Evolutionary conservation across 140 eudicot species (phyloP).

Genomic region (Anethum foeniculum): DNA sequence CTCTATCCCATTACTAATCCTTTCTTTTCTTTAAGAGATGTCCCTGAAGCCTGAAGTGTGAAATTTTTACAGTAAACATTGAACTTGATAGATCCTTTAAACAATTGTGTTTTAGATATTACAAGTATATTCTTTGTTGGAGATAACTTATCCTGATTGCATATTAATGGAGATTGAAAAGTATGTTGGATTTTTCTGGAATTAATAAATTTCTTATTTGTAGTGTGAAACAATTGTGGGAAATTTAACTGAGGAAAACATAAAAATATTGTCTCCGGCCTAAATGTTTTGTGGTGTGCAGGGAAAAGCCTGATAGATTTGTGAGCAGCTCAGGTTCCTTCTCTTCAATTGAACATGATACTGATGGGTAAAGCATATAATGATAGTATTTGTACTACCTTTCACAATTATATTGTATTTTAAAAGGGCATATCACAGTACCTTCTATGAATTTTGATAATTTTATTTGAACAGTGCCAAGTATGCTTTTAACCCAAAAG

Average conservation of each 20-base stretch:
- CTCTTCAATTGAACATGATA: constrained; percentile 37
- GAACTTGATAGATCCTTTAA: not conserved
- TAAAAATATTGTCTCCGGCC: not conserved
- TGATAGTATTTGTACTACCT: not conserved
- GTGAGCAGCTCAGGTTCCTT: constrained; percentile 31
- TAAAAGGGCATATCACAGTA: not conserved
- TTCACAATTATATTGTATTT: not conserved
- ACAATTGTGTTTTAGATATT: not conserved
- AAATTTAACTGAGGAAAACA: not conserved
- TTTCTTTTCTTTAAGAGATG: not conserved
- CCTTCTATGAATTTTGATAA: not conserved
- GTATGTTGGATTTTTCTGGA: not conserved
- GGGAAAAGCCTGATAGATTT: constrained; percentile 39
- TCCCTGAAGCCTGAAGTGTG: not conserved
- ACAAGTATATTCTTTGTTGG: not conserved
- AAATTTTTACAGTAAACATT: not conserved
- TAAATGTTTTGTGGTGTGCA: constrained; percentile 18
- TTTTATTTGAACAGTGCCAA: constrained; percentile 34
- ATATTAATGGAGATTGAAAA: not conserved
- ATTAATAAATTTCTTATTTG: not conserved
- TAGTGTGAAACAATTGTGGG: not conserved
- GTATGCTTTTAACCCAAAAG: constrained; percentile 82
- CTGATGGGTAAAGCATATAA: constrained; percentile 50
- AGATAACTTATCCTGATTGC: not conserved
- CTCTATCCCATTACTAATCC: not conserved